These are phyloP conservation scores for Talaromyces trachyspermus DNA, from an alignment of 495 filamentous ascomycete genomes.

Conservation along the genomic window DNA sequence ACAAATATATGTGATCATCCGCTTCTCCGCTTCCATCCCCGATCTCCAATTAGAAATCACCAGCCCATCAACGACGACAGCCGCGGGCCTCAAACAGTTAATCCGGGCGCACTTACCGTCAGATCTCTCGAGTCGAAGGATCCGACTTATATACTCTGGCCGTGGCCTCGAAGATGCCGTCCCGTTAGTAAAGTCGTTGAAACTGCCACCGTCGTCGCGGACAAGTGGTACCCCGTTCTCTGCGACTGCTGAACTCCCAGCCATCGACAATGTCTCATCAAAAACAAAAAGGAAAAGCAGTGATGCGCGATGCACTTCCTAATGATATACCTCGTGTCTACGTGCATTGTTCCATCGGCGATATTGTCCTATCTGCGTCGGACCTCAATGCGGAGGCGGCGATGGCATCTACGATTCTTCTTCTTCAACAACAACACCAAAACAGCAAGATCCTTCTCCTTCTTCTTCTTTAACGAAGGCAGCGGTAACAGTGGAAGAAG, in stretches of 20 bases:
- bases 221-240: slow-evolving; percentile 15
- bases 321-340: slow-evolving; percentile 50
- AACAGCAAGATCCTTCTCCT: no score
- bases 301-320: slow-evolving; percentile 29
- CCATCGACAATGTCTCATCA: slow-evolving; percentile 14
- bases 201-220: slow-evolving; percentile 48
- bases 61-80: slow-evolving; percentile 57
- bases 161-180: slow-evolving; percentile 68
- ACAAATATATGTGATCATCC: slow-evolving; percentile 65
- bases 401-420: slow-evolving; percentile 29
- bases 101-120: slow-evolving; percentile 67
- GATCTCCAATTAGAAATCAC: slow-evolving; percentile 75
- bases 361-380: slow-evolving; percentile 47
- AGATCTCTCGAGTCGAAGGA: slow-evolving; percentile 52
- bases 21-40: slow-evolving; percentile 77
- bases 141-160: slow-evolving; percentile 83
- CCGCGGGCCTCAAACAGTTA: slow-evolving; percentile 67
- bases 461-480: no score
- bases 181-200: slow-evolving; percentile 58
- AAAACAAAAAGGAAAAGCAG: slow-evolving; percentile 48
- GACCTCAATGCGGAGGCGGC: slow-evolving; percentile 66
- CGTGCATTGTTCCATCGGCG: slow-evolving; percentile 84
- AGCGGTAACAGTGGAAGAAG: slow-evolving; percentile 5
- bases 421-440: background rate
- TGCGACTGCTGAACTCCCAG: slow-evolving; percentile 20